Conservation (phyloP, 106 monocot genomes). For the Dioscorea zingiberensis region DNA sequence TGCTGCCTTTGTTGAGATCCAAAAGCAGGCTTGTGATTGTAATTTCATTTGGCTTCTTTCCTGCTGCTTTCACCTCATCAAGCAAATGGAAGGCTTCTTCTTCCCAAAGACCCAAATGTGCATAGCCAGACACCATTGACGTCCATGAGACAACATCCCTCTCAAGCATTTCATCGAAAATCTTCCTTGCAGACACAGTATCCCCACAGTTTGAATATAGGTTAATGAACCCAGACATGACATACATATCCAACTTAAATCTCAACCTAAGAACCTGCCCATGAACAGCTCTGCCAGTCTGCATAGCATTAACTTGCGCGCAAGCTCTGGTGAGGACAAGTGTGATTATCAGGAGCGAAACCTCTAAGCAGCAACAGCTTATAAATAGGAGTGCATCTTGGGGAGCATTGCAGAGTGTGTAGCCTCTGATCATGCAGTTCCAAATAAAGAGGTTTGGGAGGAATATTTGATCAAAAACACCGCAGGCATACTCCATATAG, state of each 20-base stretch:
- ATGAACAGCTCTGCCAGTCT: slow-evolving; percentile 27
- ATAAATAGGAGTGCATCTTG: slow-evolving; percentile 21
- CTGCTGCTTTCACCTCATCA: no score
- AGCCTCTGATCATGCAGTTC: slow-evolving; percentile 49
- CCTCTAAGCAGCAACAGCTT: slow-evolving; percentile 25
- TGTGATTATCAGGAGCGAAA: slow-evolving; percentile 37
- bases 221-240: slow-evolving; percentile 33
- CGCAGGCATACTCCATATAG: slow-evolving; percentile 27
- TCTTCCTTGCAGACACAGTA: slow-evolving; percentile 17
- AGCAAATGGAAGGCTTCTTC: no score
- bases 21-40: no score
- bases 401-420: slow-evolving; percentile 14
- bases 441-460: slow-evolving; percentile 37
- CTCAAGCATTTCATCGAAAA: slow-evolving; percentile 30
- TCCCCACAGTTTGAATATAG: slow-evolving; percentile 22
- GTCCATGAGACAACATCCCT: slow-evolving; percentile 46
- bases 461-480: slow-evolving; percentile 34
- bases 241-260: slow-evolving; percentile 30
- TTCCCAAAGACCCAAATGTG: slow-evolving; percentile 3
- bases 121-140: slow-evolving; percentile 24
- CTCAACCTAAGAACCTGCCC: slow-evolving; percentile 28
- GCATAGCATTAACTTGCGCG: slow-evolving; percentile 6
- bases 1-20: no score
- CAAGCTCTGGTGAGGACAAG: slow-evolving; percentile 33
- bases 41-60: no score